These are phyloP conservation scores for Leishmania turanica DNA, from an alignment of 208 protist genomes.

Conservation along the genomic window DNA sequence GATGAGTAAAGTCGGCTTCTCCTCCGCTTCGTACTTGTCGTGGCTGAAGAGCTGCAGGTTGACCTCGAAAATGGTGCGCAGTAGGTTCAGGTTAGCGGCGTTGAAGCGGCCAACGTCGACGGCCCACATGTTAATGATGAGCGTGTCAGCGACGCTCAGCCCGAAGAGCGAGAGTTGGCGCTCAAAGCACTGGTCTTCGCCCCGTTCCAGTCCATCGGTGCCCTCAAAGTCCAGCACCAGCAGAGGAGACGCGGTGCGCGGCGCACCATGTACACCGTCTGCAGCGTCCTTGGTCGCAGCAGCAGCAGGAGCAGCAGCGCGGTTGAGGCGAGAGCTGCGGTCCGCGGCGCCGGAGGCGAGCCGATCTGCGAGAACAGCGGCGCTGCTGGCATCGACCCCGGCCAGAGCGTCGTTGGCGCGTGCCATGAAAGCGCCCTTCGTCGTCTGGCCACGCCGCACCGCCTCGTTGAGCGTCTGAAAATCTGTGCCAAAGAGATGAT, in stretches of 20 bases:
- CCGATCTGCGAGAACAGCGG: neutral
- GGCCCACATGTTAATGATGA: constrained; percentile 98
- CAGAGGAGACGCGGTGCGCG: constrained; percentile 35
- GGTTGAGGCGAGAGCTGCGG: constrained; percentile 20
- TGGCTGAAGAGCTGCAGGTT: constrained; percentile 96
- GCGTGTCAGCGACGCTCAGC: constrained; percentile 94
- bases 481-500: constrained; percentile 94
- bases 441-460: constrained; percentile 93
- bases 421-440: constrained; percentile 93
- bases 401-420: constrained; percentile 33
- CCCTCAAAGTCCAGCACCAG: constrained; percentile 98
- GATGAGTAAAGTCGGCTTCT: constrained; percentile 97
- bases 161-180: constrained; percentile 97
- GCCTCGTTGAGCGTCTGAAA: constrained; percentile 95
- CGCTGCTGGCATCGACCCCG: constrained; percentile 20
- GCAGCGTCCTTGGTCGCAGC: constrained; percentile 1
- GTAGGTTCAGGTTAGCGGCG: constrained; percentile 94
- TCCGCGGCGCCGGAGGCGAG: neutral
- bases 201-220: constrained; percentile 96
- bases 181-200: constrained; percentile 97
- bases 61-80: constrained; percentile 97
- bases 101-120: constrained; percentile 96
- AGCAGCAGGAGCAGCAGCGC: constrained; percentile 18
- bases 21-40: constrained; percentile 65
- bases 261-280: neutral